A percentile compares a stretch with the other conserved stretches of the same genome.
Conservation (phyloP, 345 rosid species). For the Eucalyptus fibrosa region DNA sequence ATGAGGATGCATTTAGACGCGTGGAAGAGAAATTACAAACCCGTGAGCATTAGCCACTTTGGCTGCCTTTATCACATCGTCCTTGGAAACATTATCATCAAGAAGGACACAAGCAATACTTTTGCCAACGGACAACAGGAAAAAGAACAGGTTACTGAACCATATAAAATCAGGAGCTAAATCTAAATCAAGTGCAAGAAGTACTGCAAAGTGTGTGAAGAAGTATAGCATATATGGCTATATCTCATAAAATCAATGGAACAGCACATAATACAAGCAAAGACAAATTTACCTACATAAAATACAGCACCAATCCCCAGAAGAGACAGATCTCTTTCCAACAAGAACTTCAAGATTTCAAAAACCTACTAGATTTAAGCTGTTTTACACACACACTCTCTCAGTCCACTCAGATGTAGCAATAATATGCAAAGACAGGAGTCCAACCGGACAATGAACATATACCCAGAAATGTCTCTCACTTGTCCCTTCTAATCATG, state of each 20-base stretch:
- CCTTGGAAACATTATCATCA: constrained; percentile 69
- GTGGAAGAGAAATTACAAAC: constrained; percentile 81
- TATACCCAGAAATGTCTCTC: background rate
- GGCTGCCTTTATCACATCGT: constrained; percentile 78
- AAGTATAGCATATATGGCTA: background rate
- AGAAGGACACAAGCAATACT: constrained; percentile 93
- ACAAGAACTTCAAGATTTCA: background rate
- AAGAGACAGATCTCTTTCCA: background rate
- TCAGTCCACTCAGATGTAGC: background rate
- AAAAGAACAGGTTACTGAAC: constrained; percentile 86
- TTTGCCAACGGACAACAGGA: constrained; percentile 73
- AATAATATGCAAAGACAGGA: background rate
- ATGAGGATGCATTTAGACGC: constrained; percentile 17
- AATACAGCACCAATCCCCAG: background rate
- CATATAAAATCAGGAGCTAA: background rate
- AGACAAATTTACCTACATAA: background rate
- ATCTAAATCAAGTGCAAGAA: background rate
- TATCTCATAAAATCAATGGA: background rate
- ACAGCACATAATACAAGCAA: background rate
- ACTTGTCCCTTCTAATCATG: background rate
- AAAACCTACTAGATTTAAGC: background rate
- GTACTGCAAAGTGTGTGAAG: background rate
- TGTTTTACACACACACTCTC: background rate
- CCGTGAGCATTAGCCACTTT: constrained; percentile 91
- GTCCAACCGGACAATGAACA: background rate